A percentile compares a stretch with the other conserved stretches of the same genome.
Conservation (phyloP, 2,329 filamentous ascomycete genomes). For the Pseudocercospora fuligena region DNA sequence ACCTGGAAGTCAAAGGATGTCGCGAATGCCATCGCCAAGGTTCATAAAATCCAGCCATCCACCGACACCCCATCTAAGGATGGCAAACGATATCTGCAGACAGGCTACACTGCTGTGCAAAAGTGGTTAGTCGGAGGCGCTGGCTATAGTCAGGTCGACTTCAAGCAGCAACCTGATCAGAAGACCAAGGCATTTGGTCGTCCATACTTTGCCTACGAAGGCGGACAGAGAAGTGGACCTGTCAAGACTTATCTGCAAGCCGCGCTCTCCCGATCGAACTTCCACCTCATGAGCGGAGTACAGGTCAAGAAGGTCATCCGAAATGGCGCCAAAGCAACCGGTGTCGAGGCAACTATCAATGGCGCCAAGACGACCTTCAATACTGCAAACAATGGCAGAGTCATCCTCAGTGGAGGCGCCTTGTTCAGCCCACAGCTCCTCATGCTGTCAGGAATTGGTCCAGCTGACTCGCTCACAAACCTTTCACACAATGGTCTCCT, state of each 20-base stretch:
- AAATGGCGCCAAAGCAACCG: conserved; percentile 61
- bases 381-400: conserved; percentile 63
- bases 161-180: conserved; percentile 53
- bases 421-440: conserved; percentile 70
- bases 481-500: conserved; percentile 46
- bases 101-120: conserved; percentile 54
- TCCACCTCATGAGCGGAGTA: conserved; percentile 62
- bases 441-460: conserved; percentile 68
- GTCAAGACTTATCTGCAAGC: conserved; percentile 55
- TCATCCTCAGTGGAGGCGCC: conserved; percentile 57
- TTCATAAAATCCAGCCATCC: conserved; percentile 54
- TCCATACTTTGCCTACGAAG: conserved; percentile 45
- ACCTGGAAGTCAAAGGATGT: conserved; percentile 59
- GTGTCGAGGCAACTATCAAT: conserved; percentile 58
- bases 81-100: conserved; percentile 60
- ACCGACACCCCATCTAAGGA: conserved; percentile 63
- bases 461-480: conserved; percentile 55
- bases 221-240: conserved; percentile 52
- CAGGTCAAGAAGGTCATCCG: conserved; percentile 51
- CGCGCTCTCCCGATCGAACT: conserved; percentile 57
- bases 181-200: conserved; percentile 60
- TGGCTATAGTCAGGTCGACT: conserved; percentile 53
- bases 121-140: conserved; percentile 58
- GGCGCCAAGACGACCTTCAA: conserved; percentile 68
- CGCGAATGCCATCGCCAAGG: conserved; percentile 50